Evolutionary conservation across 2,329 filamentous ascomycete genomes (phyloP).

Genomic region (Ceratocystis albifundus): DNA sequence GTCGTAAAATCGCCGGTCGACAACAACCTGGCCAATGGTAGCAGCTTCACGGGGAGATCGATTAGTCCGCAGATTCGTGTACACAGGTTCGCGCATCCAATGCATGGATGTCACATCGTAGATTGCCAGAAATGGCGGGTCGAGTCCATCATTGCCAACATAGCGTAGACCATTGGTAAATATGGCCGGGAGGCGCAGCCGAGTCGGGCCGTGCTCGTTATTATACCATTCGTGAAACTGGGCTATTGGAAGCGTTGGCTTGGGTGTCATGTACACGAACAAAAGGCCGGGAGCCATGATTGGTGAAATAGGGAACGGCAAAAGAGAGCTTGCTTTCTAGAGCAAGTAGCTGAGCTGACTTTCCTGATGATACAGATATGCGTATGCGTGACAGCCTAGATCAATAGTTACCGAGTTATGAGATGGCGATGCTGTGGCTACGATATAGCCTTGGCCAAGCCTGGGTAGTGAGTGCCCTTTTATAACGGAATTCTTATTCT

Average conservation of each 20-base stretch:
- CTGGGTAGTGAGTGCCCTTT: background rate
- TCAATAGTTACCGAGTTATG: background rate
- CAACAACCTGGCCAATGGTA: slow-evolving; percentile 47
- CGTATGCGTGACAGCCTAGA: background rate
- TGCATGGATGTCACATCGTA: slow-evolving; percentile 73
- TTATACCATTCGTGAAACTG: slow-evolving; percentile 92
- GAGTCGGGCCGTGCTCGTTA: slow-evolving; percentile 77
- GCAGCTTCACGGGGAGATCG: slow-evolving; percentile 43
- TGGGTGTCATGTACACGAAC: slow-evolving; percentile 77
- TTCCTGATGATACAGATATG: too few relatives aligned
- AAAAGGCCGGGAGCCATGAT: slow-evolving; percentile 52
- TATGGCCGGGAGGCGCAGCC: slow-evolving; percentile 63
- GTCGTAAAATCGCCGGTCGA: slow-evolving; percentile 62
- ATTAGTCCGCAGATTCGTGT: slow-evolving; percentile 52
- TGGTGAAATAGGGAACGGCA: background rate
- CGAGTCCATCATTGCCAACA: slow-evolving; percentile 41
- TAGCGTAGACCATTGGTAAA: slow-evolving; percentile 70
- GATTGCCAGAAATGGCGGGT: slow-evolving; percentile 61
- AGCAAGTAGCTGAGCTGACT: background rate
- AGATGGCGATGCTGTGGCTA: background rate
- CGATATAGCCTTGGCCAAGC: background rate
- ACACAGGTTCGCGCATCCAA: slow-evolving; percentile 57
- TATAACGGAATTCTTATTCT: background rate
- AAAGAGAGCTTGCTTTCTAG: background rate
- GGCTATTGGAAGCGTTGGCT: slow-evolving; percentile 48